Evolutionary conservation across 2,329 filamentous ascomycete genomes (phyloP), one percentile per base, ranked within the genome.

Genomic region (Calcarisporium arbuscula): DNA sequence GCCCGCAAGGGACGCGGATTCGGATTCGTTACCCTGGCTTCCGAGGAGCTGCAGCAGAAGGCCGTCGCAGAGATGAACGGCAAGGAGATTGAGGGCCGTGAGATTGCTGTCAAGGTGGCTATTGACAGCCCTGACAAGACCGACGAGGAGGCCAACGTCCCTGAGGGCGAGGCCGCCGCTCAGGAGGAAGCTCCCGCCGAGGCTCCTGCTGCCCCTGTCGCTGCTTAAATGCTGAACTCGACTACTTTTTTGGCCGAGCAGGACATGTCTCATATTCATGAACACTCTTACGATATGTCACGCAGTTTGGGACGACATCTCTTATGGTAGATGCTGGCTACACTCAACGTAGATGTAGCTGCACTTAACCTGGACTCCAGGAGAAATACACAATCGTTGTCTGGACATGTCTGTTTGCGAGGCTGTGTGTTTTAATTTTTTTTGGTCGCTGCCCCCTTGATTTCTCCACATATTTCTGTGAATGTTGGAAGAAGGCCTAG

Each of bases 61-160:
- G 92, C 92, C 48, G 94, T 95, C 48, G 60, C 70, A 34, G 92
- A 98, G 75, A 98, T 98, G 92, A 95, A 98, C 68, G 92, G 88
- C 69, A 96, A 95, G 80, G 86, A 95, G 63, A 92, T 98, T 50
- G 92, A 96, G 65, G 92, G 90, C 47, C 90, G 92, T 57, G 90
- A 96, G 73, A 98, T 98, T 52, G 92, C 92, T 47, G 92, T 98
- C 77, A 98, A 98, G 85, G 89, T 98, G 60, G 92, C 92, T 59
- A 96, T 98, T 58, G 92, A 98, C 73, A 95, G 88, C 75, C 92
- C 92, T 47, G 90, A 94, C 69, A 98, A 96, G 83, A 81, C 77
- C 41, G 77, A 82, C 47, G 90, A 95, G 67, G 90, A 95, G 60
- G 79, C 84, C 56, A 82, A 73, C 53, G 66, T 65, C 44, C 62